Conservation (phyloP, 2,329 filamentous ascomycete genomes). For the Ophiostoma fasciatum region DNA sequence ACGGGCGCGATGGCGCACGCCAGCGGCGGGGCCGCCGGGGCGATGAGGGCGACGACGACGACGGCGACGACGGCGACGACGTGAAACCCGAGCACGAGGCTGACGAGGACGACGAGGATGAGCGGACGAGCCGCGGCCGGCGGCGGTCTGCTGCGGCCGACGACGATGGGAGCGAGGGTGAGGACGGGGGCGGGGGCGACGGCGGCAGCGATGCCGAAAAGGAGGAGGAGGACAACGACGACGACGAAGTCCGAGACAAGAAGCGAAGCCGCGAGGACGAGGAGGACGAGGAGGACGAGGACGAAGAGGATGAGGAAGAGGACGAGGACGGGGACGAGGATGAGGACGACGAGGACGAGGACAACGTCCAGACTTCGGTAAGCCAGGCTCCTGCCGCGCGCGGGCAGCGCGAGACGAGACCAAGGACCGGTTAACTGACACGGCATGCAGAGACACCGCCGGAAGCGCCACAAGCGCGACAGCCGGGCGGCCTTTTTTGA, state of each 20-base stretch:
- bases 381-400: too few relatives aligned
- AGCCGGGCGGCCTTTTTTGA: slow-evolving; percentile 82
- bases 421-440: too few relatives aligned
- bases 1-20: too few relatives aligned
- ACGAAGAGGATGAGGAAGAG: slow-evolving; percentile 12
- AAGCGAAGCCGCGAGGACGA: slow-evolving; percentile 7
- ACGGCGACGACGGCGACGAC: slow-evolving; percentile 25
- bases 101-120: slow-evolving; percentile 20
- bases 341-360: slow-evolving; percentile 24
- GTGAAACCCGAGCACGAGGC: slow-evolving; percentile 23
- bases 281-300: slow-evolving; percentile 15
- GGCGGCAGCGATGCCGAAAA: slow-evolving; percentile 8
- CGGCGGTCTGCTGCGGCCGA: slow-evolving; percentile 18
- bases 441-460: slow-evolving; percentile 49
- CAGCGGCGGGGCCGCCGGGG: too few relatives aligned
- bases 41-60: slow-evolving; percentile 14
- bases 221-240: slow-evolving; percentile 18
- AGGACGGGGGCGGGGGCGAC: slow-evolving; percentile 4
- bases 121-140: slow-evolving; percentile 12
- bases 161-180: slow-evolving; percentile 21
- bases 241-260: neutral
- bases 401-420: too few relatives aligned
- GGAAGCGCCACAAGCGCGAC: slow-evolving; percentile 62
- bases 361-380: slow-evolving; percentile 30
- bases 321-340: slow-evolving; percentile 23